Base-by-base conservation (phyloP, 2,329 filamentous ascomycete genomes). In the Fusarium sp. region DNA sequence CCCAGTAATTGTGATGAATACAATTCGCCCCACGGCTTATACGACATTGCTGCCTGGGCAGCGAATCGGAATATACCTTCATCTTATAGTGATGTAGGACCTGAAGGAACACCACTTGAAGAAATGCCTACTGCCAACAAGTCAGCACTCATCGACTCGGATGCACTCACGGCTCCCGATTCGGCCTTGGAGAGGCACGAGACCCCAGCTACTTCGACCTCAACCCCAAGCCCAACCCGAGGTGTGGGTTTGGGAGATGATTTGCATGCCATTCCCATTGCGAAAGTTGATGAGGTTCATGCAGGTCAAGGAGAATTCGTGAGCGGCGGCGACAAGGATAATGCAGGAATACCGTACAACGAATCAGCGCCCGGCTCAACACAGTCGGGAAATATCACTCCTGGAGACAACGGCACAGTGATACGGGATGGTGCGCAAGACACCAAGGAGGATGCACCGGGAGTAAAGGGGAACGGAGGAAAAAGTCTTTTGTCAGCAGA, bases 1-100 rank as follows among this genome's bases (percentile, higher is more conserved):
- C 85, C 86, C 26, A 86, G 83, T 66, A 83, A 86, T 67, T 79
- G 81, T 59, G 85, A 82, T 52, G 77, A 79, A 52, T 80, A 79
- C 66, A 81, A 82, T 32, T 77, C 80, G 26, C 77, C 79, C 30
- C 73, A 76, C 41, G 69, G 75, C 7, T 63, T 73, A 8, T 77
- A 79, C n/a, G 75, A 78, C 48, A 73, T 79, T n/a, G 78, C 82
- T 26, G 80, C 78, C 3, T 84, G 83, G 81, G 82, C 84, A 22
- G 80, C 82, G 22, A 84, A 83, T 45, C 78, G 77, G 58, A 79
- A 83, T 61, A 82, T 84, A 44, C 79, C 81, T 22, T 82, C 82
- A 13, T 84, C 82, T 1, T 84, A 84, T 66, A 84, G 82, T 62
- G 82, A 84, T 36, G 75, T 78, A 34, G 77, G 73, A 44, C 70